Evolutionary conservation across 1,284 basidiomycete species (phyloP), one percentile per base, ranked within the genome.

Genomic region (Coniferiporia sulphurascens): DNA sequence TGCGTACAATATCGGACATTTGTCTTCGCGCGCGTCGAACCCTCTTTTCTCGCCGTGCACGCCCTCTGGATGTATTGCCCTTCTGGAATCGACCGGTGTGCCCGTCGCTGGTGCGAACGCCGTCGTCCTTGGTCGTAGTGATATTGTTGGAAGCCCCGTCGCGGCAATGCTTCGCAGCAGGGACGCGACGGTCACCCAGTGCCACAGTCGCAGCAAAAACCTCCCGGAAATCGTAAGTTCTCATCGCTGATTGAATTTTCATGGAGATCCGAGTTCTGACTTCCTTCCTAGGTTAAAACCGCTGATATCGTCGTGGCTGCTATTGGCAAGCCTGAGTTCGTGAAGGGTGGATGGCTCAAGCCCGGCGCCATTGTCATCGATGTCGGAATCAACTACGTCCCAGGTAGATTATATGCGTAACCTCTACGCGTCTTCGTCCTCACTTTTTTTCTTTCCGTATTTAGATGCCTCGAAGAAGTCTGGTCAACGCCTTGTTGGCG

Each of bases 61-160:
- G 8, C 97, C 97, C 0, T 87, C 94, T 22, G 97, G 93, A 36
- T 89, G 96, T 58, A 89, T 98, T 69, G 85, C 86, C 65, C 85
- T 99, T 48, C 82, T 99, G 65, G 93, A 98, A 69, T 85, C 85
- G 15, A 93, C 92, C 19, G 88, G 86, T 15, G 82, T 93, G 60
- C 68, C 84, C 21, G 79, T 96, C 64, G 73, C 84, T 35, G 93
- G 93, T 59, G 79, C 91, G 59, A 85, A 88, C 68, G 89, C 92
- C 15, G 95, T 98, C 59, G 94, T 99, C 21, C 86, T 99, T 57
- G 97, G 97, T 61, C 89, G 97, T 65, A 95, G 92, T 70, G 97
- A 99, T 73, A 99, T 99, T 68, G 97, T 99, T 63, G 97, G 97
- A 60, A 97, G 87, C 68, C 97, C 97, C 38, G 95, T 98, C 59